Base-by-base conservation (phyloP, 2,329 filamentous ascomycete genomes). In the Colletotrichum echinochloae region DNA sequence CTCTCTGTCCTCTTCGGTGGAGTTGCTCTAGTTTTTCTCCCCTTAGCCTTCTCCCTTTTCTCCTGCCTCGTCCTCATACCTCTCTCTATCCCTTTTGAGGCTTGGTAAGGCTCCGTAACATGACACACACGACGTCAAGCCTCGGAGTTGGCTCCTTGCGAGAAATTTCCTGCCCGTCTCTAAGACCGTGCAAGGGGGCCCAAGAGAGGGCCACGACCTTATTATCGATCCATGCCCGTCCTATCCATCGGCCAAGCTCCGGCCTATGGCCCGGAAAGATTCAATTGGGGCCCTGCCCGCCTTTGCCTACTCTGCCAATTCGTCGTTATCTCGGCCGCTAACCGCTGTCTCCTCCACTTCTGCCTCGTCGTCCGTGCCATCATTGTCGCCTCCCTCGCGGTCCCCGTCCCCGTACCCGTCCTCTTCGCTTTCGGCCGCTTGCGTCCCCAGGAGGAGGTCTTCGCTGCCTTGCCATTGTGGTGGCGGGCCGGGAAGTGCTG, bases 401-500 rank as follows among this genome's bases (percentile, higher is more conserved):
- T 39, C 57, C 51, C 41, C 64, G 23, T 73, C 72, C 16, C 73
- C 74, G 7, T 73, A 72, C 12, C 70, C 74, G 16, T 74, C 73
- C 48, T 79, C 78, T 12, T 78, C 77, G 23, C 77, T 78, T 61
- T 80, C 80, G 61, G 83, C 80, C 66, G 81, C 82, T 56, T 81
- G 79, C 33, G 82, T 82, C 60, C 85, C 85, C 5, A 90, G 81
- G 44, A 91, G 80, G 54, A 90, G 81, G 75, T 91, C 89, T 75
- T 91, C 89, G 74, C 89, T 91, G 26, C 89, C 89, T 79, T 91
- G 89, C 88, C 88, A 91, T 77, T 91, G 89, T 11, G 88, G 88
- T n/a, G 89, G 89, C 79, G 86, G 86, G 4, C 81, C 82, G 14
- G 89, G 88, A 74, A 90, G 81, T 60, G 86, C 84, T 65, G 87